These are phyloP conservation scores for Santalum album DNA, from an alignment of 164 flowering plant genomes.

Conservation along the genomic window DNA sequence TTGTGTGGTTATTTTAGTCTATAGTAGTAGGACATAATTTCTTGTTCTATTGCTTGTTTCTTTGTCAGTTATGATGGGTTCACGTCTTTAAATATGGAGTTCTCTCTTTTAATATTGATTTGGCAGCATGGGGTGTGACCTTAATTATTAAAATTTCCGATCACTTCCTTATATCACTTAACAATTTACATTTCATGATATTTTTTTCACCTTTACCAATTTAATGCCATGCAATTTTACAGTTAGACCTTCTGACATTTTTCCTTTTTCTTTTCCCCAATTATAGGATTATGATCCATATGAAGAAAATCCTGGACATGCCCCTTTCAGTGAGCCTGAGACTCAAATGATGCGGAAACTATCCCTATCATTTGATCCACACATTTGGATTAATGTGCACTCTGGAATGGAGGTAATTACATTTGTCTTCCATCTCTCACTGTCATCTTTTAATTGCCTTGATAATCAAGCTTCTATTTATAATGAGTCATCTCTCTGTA, in stretches of 20 bases:
- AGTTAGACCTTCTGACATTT: neutral
- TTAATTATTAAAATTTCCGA: too few relatives aligned
- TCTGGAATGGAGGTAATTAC: conserved; percentile 94
- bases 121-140: too few relatives aligned
- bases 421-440: neutral
- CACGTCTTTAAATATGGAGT: too few relatives aligned
- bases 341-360: conserved; percentile 85
- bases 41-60: too few relatives aligned
- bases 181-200: too few relatives aligned
- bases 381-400: conserved; percentile 91
- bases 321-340: conserved; percentile 97
- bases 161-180: too few relatives aligned
- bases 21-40: too few relatives aligned
- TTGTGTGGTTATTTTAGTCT: too few relatives aligned
- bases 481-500: neutral
- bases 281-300: conserved; percentile 91
- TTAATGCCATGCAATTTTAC: neutral
- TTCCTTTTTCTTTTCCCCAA: neutral
- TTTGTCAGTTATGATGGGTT: too few relatives aligned
- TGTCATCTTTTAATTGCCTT: neutral
- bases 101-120: too few relatives aligned
- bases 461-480: neutral
- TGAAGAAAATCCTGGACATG: conserved; percentile 93
- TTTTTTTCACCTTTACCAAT: neutral
- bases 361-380: conserved; percentile 76